These are phyloP conservation scores for Globisporangium canariense DNA, from an alignment of 352 stramenopile species.

Conservation along the genomic window DNA sequence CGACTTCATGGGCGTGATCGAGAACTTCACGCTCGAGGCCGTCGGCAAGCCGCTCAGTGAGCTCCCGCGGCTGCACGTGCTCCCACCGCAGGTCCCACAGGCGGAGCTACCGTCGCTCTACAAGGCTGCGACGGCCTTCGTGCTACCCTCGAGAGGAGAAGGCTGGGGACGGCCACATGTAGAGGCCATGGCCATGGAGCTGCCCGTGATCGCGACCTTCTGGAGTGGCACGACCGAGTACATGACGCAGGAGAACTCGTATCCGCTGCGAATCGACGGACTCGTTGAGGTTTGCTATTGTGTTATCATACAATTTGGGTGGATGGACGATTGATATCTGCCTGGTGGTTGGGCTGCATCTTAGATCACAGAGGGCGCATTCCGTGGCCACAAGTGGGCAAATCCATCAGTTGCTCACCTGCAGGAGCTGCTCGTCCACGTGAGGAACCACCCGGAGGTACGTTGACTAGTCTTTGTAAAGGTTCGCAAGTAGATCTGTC, in stretches of 20 bases:
- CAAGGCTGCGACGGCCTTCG: slow-evolving; percentile 77
- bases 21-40: slow-evolving; percentile 45
- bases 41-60: slow-evolving; percentile 42
- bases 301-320: background rate
- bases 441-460: slow-evolving; percentile 62
- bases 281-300: slow-evolving; percentile 52
- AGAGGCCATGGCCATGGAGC: slow-evolving; percentile 92
- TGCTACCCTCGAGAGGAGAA: slow-evolving; percentile 91
- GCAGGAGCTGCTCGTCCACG: slow-evolving; percentile 50
- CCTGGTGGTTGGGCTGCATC: background rate
- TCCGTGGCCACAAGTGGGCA: slow-evolving; percentile 81
- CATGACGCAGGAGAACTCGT: slow-evolving; percentile 87
- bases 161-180: slow-evolving; percentile 92
- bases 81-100: slow-evolving; percentile 64
- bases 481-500: background rate
- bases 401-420: slow-evolving; percentile 79
- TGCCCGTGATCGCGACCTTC: slow-evolving; percentile 89
- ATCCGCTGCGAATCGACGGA: slow-evolving; percentile 76
- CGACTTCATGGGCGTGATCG: slow-evolving; percentile 56
- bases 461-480: background rate
- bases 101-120: slow-evolving; percentile 61
- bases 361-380: slow-evolving; percentile 77
- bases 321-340: background rate
- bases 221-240: slow-evolving; percentile 90
- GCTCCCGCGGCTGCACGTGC: slow-evolving; percentile 55